Evolutionary conservation across 805 yeast genomes (phyloP).

Genomic region (Diddensiella caesifluorescens): DNA sequence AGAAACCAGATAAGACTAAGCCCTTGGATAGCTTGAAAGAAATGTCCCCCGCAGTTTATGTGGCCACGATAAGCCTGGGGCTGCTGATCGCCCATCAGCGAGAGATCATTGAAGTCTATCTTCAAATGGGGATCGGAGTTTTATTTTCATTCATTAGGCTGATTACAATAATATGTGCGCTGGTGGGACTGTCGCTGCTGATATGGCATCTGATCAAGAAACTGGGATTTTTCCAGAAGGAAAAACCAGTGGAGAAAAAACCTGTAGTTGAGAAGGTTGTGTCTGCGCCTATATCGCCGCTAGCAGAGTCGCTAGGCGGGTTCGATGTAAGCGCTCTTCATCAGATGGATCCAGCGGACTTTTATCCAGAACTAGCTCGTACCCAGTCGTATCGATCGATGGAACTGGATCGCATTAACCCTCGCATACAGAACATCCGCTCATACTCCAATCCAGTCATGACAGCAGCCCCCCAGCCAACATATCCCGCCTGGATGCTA

Average conservation of each 20-base stretch:
- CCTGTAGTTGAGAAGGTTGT: too few species aligned
- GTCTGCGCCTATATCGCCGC: too few species aligned
- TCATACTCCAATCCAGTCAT: conserved; percentile 4
- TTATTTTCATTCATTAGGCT: conserved; percentile 13
- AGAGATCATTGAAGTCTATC: conserved; percentile 16
- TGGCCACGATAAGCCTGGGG: conserved; percentile 19
- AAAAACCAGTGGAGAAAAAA: too few species aligned
- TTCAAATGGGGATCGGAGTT: conserved; percentile 12
- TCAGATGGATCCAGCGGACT: background rate
- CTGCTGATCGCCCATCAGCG: conserved; percentile 17
- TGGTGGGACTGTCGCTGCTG: conserved; percentile 11
- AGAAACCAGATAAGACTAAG: too few species aligned
- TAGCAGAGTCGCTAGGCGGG: too few species aligned
- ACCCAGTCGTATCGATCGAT: background rate
- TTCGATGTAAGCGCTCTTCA: too few species aligned
- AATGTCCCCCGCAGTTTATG: conserved; percentile 19
- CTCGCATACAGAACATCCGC: background rate
- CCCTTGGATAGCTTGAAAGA: too few species aligned
- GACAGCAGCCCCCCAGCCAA: background rate
- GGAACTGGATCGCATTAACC: background rate
- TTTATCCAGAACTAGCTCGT: background rate
- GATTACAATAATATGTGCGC: conserved; percentile 11
- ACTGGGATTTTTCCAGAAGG: background rate
- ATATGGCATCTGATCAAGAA: background rate
- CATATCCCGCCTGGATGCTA: conserved; percentile 1